Evolutionary conservation across 345 rosid species (phyloP).

Genomic region (Geranium brycei): DNA sequence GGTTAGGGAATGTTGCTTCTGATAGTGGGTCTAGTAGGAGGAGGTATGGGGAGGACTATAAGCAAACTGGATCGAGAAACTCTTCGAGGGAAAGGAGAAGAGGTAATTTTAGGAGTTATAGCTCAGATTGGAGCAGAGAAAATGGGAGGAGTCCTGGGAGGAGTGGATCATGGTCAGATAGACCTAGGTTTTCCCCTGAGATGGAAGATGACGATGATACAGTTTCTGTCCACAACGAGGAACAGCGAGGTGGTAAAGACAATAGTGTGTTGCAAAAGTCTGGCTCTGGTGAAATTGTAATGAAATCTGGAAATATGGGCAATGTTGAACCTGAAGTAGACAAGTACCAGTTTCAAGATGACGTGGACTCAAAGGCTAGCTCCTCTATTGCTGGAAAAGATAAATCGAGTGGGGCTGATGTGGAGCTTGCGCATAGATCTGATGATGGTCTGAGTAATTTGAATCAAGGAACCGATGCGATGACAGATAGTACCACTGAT

Average conservation of each 20-base stretch:
- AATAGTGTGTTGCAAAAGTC: slow-evolving; percentile 42
- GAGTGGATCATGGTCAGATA: slow-evolving; percentile 62
- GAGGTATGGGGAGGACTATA: slow-evolving; percentile 51
- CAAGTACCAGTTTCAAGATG: slow-evolving; percentile 31
- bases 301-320: slow-evolving; percentile 39
- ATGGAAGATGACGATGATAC: slow-evolving; percentile 40
- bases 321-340: slow-evolving; percentile 37
- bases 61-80: slow-evolving; percentile 38
- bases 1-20: slow-evolving; percentile 33
- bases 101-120: slow-evolving; percentile 34
- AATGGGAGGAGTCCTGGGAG: slow-evolving; percentile 62
- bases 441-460: slow-evolving; percentile 17
- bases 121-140: slow-evolving; percentile 56
- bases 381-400: slow-evolving; percentile 39
- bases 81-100: slow-evolving; percentile 48
- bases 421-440: slow-evolving; percentile 34
- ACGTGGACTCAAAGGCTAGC: slow-evolving; percentile 40
- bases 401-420: slow-evolving; percentile 16
- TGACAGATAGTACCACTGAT: slow-evolving; percentile 21
- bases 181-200: slow-evolving; percentile 37
- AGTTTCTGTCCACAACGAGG: slow-evolving; percentile 39
- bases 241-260: slow-evolving; percentile 42
- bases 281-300: slow-evolving; percentile 23
- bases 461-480: slow-evolving; percentile 30
- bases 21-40: slow-evolving; percentile 38